phyloP scores from a whole-genome alignment of 305 asterid genomes.

The Rubia balearica region DNA sequence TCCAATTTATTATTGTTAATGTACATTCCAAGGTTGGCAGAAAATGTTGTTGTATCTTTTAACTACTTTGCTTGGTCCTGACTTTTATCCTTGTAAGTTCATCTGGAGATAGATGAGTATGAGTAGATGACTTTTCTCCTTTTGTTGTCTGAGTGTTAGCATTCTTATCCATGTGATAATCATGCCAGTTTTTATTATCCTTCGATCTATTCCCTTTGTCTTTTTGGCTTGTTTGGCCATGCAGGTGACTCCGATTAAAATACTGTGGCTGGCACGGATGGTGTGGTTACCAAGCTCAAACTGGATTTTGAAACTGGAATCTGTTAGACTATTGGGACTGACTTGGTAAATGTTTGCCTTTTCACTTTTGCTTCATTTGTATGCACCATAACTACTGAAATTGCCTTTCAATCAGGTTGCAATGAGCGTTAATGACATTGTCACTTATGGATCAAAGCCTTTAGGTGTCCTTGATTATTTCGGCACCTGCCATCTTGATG shows the following conservation, averaged over 20 bases:
- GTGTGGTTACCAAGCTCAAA: slow-evolving; percentile 90
- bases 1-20: too few species aligned
- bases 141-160: too few species aligned
- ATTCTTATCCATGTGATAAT: too few species aligned
- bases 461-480: slow-evolving; percentile 91
- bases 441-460: slow-evolving; percentile 97
- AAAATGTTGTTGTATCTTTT: too few species aligned
- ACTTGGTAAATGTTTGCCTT: slow-evolving; percentile 43
- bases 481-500: slow-evolving; percentile 83
- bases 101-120: too few species aligned
- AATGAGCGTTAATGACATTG: slow-evolving; percentile 92
- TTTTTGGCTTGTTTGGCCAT: slow-evolving; percentile 5
- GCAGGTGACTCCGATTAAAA: slow-evolving; percentile 55
- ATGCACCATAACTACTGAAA: slow-evolving; percentile 4
- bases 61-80: too few species aligned
- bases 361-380: neutral
- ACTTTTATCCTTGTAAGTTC: too few species aligned
- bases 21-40: too few species aligned
- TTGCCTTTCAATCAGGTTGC: slow-evolving; percentile 55
- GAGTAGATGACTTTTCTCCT: too few species aligned
- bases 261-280: slow-evolving; percentile 95
- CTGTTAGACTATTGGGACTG: slow-evolving; percentile 93
- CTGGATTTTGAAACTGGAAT: slow-evolving; percentile 90
- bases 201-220: neutral
- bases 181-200: too few species aligned